Conservation (phyloP, 495 filamentous ascomycete genomes). For the Penicillium flavigenum region DNA sequence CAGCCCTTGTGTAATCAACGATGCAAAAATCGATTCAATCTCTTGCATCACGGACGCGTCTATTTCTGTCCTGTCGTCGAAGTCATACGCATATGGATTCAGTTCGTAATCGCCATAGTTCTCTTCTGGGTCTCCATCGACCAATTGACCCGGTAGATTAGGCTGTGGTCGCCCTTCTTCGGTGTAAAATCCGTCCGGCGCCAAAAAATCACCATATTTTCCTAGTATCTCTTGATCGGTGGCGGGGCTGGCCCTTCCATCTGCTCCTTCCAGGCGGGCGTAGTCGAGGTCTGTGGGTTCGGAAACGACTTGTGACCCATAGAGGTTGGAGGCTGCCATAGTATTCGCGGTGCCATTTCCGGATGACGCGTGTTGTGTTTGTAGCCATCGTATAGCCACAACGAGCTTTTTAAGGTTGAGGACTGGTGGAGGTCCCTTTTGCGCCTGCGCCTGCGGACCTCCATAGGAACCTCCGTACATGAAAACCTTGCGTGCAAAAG, state of each 20-base stretch:
- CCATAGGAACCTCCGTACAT: constrained; percentile 57
- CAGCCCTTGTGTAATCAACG: constrained; percentile 77
- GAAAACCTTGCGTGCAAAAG: constrained; percentile 75
- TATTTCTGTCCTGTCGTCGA: constrained; percentile 10
- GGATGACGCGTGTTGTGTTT: constrained; percentile 27
- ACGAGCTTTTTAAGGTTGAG: constrained; percentile 46
- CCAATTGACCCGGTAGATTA: constrained; percentile 27
- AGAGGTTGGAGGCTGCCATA: constrained; percentile 15
- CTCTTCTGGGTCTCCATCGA: constrained; percentile 44
- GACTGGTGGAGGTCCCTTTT: constrained; percentile 44
- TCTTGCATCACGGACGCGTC: constrained; percentile 56
- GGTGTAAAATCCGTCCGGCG: constrained; percentile 38
- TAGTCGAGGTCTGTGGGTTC: constrained; percentile 38
- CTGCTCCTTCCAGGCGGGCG: constrained; percentile 17
- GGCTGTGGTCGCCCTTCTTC: constrained; percentile 32
- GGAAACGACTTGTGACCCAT: constrained; percentile 38
- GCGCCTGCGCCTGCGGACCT: constrained; percentile 39
- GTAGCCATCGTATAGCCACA: constrained; percentile 41
- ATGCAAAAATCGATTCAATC: constrained; percentile 75
- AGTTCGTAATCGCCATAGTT: constrained; percentile 48
- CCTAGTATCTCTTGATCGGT: constrained; percentile 23
- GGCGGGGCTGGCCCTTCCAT: constrained; percentile 2
- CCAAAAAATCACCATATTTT: constrained; percentile 41
- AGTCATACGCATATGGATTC: constrained; percentile 34
- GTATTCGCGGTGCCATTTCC: constrained; percentile 12